Evolutionary conservation across 108 stramenopile genomes (phyloP).

Genomic region (Discostella stelligeroides): DNA sequence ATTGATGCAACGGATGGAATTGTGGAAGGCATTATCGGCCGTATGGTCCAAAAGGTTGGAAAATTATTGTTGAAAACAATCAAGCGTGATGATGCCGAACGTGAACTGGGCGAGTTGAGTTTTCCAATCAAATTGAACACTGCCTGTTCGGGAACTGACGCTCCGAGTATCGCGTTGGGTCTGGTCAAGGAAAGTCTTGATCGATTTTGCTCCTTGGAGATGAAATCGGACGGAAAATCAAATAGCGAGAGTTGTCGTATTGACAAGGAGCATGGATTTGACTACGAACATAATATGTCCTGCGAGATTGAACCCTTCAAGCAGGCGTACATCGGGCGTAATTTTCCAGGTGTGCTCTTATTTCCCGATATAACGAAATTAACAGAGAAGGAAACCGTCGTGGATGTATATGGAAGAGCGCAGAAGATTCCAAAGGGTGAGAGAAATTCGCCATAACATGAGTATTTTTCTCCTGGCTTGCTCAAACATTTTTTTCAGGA

Average conservation of each 20-base stretch:
- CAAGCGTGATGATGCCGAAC: slow-evolving; percentile 10
- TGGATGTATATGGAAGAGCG: slow-evolving; percentile 65
- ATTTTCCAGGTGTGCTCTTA: slow-evolving; percentile 54
- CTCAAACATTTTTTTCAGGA: background rate
- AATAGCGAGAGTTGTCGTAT: background rate
- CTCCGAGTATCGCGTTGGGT: slow-evolving; percentile 63
- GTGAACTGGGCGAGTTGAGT: slow-evolving; percentile 21
- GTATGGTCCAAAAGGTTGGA: slow-evolving; percentile 64
- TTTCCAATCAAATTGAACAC: slow-evolving; percentile 56
- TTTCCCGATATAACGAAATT: slow-evolving; percentile 78
- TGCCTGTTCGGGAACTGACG: slow-evolving; percentile 77
- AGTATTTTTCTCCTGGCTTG: background rate
- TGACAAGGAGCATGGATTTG: slow-evolving; percentile 8
- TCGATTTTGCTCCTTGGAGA: slow-evolving; percentile 9
- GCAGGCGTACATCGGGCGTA: slow-evolving; percentile 70
- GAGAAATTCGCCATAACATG: background rate
- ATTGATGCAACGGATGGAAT: slow-evolving; percentile 71
- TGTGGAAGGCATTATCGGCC: slow-evolving; percentile 54
- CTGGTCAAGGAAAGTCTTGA: slow-evolving; percentile 61
- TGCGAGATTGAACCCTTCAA: slow-evolving; percentile 83
- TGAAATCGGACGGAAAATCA: background rate
- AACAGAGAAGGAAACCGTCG: slow-evolving; percentile 44
- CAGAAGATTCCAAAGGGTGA: slow-evolving; percentile 50
- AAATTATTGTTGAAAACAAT: slow-evolving; percentile 33
- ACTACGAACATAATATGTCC: slow-evolving; percentile 59